Evolutionary conservation across 139 green algal species (phyloP), one percentile per base, ranked within the genome.

Genomic region (Pycnococcus provasolii): DNA sequence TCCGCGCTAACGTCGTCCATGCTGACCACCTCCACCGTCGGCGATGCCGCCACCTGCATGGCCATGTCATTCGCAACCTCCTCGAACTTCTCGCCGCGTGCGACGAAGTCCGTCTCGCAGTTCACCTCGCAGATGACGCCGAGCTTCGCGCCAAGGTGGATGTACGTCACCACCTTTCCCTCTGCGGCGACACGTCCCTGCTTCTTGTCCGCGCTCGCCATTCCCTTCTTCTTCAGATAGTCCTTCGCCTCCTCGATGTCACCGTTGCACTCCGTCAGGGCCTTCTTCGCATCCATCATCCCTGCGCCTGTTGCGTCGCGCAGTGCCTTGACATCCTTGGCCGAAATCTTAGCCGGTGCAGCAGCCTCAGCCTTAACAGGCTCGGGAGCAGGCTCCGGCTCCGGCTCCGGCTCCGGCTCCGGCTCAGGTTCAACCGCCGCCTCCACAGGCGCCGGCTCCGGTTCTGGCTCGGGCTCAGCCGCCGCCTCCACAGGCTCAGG

Each of bases 271-370:
- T 91, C 82, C 1, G 72, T 77, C 60, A 97, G 84, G 8, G 91
- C 91, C 79, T 95, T 95, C 86, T 98, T 98, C 89, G 88, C 96
- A 77, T 95, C 90, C 92, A 98, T 97, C 92, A 98, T 98, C 79
- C 92, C 91, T 0, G 90, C 88, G 26, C 90, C 91, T 1, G 80
- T 87, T 75, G 80, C 84, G 39, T 90, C 80, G 63, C 91, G 88
- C 66, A 97, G 86, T 48, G 74, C 67, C 82, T 96, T 94, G 37
- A 96, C 91, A 8, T 77, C 60, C 44, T 80, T 71, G 58, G 89
- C 88, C 5, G 84, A 89, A 47, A 95, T 85, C 26, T 47, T 53
- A 2, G 53, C 65, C 53, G 66, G 54, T 2, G 60, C 47, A 5
- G 72, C 64, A n/a, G 61, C 51, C 15, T 73, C 70, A 8, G 50